These are phyloP conservation scores for Moricandia arvensis DNA, from an alignment of 345 rosid species.

Conservation along the genomic window DNA sequence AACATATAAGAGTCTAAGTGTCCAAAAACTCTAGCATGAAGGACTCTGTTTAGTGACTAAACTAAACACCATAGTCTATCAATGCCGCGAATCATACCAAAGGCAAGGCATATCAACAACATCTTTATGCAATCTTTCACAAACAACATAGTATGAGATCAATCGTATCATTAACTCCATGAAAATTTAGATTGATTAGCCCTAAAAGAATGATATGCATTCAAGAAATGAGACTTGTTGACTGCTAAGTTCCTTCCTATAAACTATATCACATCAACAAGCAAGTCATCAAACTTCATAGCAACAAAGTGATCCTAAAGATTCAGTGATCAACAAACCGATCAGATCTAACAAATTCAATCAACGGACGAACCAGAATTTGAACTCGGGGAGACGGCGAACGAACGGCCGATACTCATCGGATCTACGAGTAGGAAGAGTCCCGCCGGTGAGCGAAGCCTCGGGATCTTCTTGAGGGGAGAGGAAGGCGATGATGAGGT, in stretches of 20 bases:
- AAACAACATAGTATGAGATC: background rate
- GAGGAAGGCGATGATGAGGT: slow-evolving; percentile 79
- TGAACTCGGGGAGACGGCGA: slow-evolving; percentile 91
- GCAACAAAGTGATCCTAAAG: background rate
- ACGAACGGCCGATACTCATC: slow-evolving; percentile 95
- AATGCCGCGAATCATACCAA: background rate
- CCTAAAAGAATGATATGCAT: background rate
- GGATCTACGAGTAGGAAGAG: slow-evolving; percentile 82
- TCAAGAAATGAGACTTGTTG: too few relatives aligned
- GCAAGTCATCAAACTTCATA: background rate
- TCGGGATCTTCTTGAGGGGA: slow-evolving; percentile 97
- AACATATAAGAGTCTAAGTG: too few relatives aligned
- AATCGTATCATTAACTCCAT: background rate
- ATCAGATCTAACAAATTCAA: slow-evolving; percentile 5
- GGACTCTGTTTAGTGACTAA: too few relatives aligned
- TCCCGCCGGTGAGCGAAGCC: slow-evolving; percentile 53
- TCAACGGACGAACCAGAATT: slow-evolving; percentile 59
- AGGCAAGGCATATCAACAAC: background rate
- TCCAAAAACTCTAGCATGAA: too few relatives aligned
- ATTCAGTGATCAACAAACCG: background rate
- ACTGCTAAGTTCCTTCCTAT: too few relatives aligned
- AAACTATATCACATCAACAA: background rate
- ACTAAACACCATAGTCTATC: too few relatives aligned
- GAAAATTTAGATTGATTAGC: background rate
- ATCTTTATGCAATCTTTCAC: slow-evolving; percentile 2